Base-by-base conservation (phyloP, 306 rosid genomes). In the Ziziphus jujuba region DNA sequence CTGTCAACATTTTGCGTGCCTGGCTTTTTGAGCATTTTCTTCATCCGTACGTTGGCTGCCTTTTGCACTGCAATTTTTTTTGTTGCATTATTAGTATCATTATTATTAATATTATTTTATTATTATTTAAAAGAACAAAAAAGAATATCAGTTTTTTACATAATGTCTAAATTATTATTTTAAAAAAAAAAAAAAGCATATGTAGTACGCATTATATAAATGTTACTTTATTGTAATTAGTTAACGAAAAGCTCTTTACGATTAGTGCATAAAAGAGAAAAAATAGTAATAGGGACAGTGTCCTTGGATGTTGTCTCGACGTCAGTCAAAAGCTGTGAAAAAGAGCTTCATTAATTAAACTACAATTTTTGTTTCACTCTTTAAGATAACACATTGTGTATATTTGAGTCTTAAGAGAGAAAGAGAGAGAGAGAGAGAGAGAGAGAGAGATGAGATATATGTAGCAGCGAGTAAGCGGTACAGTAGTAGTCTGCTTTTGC, bases 1-100 rank as follows among this genome's bases (percentile, higher is more conserved):
- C 99, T 67, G 99, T 95, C 85, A 91, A 84, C 87, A 84, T 95
- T 76, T 81, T 95, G 61, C 79, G 99, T 63, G 97, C 99, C 61
- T 95, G 99, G 99, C 99, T 95, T 69, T 95, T 95, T 52, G 99
- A 95, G 80, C 99, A 95, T 79, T 95, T 95, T 74, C 97, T 95
- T 56, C 96, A 95, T 54, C 99, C 99, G 99, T 93, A 86, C 79
- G 96, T 84, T n/a, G n/a, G 54, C 3, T 67, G 7, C 10, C 60
- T 54, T 59, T 66, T 16, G 3, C 9, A 21, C 33, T 24, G 9
- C 19, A 19, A 35, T 52, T 57, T 65, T 14, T 28, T 5, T 12
- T n/a, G 58, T 6, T 11, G 7, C 12, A 15, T 5, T 59, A 16
- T 20, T 4, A 13, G 35, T n/a, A 2, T 17, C 19, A 21, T 61